Percentiles rank a stretch among this genome's conserved stretches.
Evolutionary conservation across 2,329 filamentous ascomycete genomes (phyloP).

Genomic region (Thyridium curvatum): DNA sequence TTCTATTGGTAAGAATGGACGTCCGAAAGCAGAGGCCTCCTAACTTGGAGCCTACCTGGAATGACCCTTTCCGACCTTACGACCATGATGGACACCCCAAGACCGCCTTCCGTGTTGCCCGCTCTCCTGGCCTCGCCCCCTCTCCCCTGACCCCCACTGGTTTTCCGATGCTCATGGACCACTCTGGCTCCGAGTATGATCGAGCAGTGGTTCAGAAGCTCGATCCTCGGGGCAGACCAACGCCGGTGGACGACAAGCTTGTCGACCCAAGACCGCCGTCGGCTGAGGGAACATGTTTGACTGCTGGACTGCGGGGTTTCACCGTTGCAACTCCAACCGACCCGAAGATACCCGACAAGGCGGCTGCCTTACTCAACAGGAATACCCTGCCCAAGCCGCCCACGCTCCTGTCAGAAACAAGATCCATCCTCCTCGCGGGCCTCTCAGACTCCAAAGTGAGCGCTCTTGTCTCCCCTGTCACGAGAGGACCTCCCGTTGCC

Average conservation of each 20-base stretch:
- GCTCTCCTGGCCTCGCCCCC: not conserved
- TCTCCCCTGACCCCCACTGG: not conserved
- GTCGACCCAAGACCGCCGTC: not conserved
- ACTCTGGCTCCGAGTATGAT: not conserved
- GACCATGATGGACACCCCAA: not conserved
- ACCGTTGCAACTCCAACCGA: not conserved
- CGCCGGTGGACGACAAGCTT: not conserved
- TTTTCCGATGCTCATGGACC: not conserved
- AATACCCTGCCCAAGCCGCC: not conserved
- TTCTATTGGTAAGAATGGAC: too few species aligned
- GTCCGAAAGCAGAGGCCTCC: not conserved
- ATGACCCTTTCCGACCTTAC: not conserved
- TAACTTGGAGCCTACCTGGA: not conserved
- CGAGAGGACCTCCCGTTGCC: too few species aligned
- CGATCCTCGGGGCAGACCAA: not conserved
- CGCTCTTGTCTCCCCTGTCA: not conserved
- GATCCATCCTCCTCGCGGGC: slow-evolving; percentile 1
- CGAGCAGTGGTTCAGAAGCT: not conserved
- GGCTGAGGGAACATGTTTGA: not conserved
- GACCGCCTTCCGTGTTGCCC: not conserved
- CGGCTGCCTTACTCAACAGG: too few species aligned
- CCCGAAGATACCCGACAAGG: not conserved
- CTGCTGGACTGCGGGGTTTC: not conserved
- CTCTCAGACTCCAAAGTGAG: slow-evolving; percentile 1
- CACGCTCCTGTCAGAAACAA: not conserved